Evolutionary conservation across 1,139 yeast genomes (phyloP), one percentile per base, ranked within the genome.

Genomic region (Diutina ranongensis): DNA sequence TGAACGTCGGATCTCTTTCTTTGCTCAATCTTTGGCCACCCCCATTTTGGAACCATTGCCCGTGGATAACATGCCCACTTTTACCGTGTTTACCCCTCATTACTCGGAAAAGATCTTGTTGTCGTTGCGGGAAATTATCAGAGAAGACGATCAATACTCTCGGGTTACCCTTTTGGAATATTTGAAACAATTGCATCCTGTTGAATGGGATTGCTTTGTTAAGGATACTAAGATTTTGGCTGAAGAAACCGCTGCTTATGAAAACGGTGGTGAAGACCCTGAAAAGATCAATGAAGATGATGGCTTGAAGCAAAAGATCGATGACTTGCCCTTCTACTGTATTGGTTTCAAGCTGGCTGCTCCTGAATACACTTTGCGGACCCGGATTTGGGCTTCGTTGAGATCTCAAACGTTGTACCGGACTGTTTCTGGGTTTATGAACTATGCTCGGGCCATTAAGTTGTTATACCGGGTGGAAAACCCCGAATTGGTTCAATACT

Each of bases 331-430:
- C 55, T 92, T 92, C 72, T 92, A 92, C 76, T 89, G 97, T 74
- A 86, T 88, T 67, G 98, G 98, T 74, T 92, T 92, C 84, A 92
- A 92, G 71, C 84, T 96, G 60, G 97, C 98, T 65, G 97, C 98
- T 54, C 98, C 98, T 47, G 98, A 92, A 68, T 92, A 92, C 68
- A 92, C 97, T 52, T 74, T 92, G 63, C 85, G 98, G 74, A 92
- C 98, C 12, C 82, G 98, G 75, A 92, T 92, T 59, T 92, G 98
- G 98, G 98, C 98, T 46, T 92, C 98, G 45, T 79, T 92, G 62
- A 85, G 97, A 69, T 92, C 97, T 46, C 98, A 92, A 74, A 92
- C 98, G 46, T 74, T 92, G 66, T 92, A 92, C 74, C 87, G 98
- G 74, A 92, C 98, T 54, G 96, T 92, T 49, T 88, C 97, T 53